Conservation (phyloP, 129 eudicot genomes). For the Arctium lappa region DNA sequence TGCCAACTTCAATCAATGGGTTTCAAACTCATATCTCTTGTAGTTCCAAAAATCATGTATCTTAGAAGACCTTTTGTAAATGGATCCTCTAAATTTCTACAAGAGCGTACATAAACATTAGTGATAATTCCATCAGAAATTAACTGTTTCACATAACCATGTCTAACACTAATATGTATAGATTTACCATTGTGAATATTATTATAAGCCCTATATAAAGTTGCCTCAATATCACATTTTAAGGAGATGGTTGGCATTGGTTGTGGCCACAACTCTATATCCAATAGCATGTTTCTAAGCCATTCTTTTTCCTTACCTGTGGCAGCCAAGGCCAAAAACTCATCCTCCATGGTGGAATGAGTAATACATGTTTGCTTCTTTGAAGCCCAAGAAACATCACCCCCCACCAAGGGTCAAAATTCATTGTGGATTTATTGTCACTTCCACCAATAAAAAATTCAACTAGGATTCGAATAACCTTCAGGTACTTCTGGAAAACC, state of each 20-base stretch:
- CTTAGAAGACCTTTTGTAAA: too few species aligned
- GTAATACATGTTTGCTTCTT: not conserved
- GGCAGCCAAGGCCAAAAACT: not conserved
- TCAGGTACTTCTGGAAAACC: not conserved
- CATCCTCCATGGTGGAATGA: not conserved
- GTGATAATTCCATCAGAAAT: too few species aligned
- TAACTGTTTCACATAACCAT: too few species aligned
- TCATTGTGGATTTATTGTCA: not conserved
- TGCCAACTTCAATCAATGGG: too few species aligned
- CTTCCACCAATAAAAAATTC: not conserved
- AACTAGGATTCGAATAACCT: constrained; percentile 9
- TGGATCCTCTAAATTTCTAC: too few species aligned
- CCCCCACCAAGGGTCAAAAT: not conserved
- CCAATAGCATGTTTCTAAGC: constrained; percentile 13
- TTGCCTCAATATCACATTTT: too few species aligned
- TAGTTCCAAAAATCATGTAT: too few species aligned
- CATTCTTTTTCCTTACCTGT: constrained; percentile 20
- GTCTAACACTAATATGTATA: too few species aligned
- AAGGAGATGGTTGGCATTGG: constrained; percentile 8
- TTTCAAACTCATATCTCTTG: too few species aligned
- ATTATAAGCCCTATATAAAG: too few species aligned
- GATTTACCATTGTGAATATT: too few species aligned
- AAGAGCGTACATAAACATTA: too few species aligned
- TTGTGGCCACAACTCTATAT: constrained; percentile 24
- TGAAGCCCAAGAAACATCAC: not conserved